A percentile compares a stretch with the other conserved stretches of the same genome.
Evolutionary conservation across 441 rosid species (phyloP).

Genomic region (Populus hybrid): DNA sequence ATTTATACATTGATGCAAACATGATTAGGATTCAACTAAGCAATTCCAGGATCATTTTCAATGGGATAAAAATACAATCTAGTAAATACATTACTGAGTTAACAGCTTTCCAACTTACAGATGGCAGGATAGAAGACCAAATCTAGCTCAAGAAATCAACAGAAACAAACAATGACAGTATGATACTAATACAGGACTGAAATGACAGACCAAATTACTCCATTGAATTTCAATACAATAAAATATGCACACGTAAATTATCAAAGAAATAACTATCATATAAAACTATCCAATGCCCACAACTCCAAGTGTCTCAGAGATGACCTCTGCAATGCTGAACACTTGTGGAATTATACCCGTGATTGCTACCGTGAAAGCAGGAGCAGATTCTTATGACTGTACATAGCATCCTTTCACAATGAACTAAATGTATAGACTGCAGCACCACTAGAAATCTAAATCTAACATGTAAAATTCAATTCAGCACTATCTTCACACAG

Average conservation of each 20-base stretch:
- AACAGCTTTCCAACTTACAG: background rate
- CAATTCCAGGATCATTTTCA: background rate
- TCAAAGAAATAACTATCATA: background rate
- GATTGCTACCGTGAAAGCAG: background rate
- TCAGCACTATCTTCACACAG: background rate
- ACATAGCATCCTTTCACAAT: background rate
- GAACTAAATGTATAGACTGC: background rate
- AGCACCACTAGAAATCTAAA: background rate
- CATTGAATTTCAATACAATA: no score
- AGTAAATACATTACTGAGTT: background rate
- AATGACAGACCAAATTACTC: background rate
- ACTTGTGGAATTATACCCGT: background rate
- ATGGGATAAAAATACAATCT: background rate
- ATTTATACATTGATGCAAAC: background rate
- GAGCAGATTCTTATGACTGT: background rate
- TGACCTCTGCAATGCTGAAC: background rate
- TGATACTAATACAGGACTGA: background rate
- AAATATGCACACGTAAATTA: background rate
- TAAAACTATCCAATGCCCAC: background rate
- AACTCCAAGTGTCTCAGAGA: background rate
- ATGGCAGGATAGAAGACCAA: background rate
- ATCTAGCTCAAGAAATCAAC: background rate
- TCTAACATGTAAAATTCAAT: background rate
- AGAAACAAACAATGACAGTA: background rate
- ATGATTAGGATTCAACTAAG: background rate